phyloP scores from a whole-genome alignment of 768 basidiomycete species.

The Tylopilus subfusipes region DNA sequence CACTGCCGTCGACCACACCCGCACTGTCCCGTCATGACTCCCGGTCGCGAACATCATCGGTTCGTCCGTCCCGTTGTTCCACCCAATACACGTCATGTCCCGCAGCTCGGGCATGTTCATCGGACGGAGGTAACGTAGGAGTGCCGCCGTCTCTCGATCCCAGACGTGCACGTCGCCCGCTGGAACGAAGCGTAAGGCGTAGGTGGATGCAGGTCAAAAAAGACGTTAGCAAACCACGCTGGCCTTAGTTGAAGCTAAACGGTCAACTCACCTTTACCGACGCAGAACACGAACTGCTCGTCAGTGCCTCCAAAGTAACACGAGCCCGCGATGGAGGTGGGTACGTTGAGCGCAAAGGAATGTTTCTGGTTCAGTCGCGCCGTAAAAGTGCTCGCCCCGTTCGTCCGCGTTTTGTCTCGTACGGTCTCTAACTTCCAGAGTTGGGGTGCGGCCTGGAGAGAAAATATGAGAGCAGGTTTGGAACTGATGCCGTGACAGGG shows the following conservation, averaged over 20 bases:
- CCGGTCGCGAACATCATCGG: slow-evolving; percentile 62
- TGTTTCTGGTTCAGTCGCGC: slow-evolving; percentile 44
- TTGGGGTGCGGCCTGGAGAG: slow-evolving; percentile 60
- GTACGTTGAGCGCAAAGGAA: slow-evolving; percentile 59
- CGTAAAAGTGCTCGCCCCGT: slow-evolving; percentile 14
- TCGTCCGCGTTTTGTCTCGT: slow-evolving; percentile 44
- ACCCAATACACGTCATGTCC: slow-evolving; percentile 77
- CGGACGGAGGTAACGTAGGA: slow-evolving; percentile 65
- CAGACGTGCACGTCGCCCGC: slow-evolving; percentile 83
- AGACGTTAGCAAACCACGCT: neutral
- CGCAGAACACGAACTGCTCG: slow-evolving; percentile 76
- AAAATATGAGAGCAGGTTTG: neutral
- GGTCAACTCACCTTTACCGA: slow-evolving; percentile 58
- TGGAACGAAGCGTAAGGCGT: slow-evolving; percentile 24
- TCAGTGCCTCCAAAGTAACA: slow-evolving; percentile 79
- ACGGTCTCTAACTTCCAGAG: slow-evolving; percentile 69
- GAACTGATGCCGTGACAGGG: too few species aligned
- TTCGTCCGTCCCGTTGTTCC: slow-evolving; percentile 60
- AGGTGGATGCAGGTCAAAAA: too few species aligned
- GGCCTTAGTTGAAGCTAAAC: neutral
- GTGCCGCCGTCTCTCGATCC: slow-evolving; percentile 74
- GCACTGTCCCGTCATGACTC: slow-evolving; percentile 71
- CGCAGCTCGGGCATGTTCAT: slow-evolving; percentile 47
- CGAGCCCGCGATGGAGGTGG: slow-evolving; percentile 71
- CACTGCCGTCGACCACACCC: slow-evolving; percentile 60